Base-by-base conservation (phyloP, 192 early-diverging fungal genomes). In the Obelidium mucronatum region DNA sequence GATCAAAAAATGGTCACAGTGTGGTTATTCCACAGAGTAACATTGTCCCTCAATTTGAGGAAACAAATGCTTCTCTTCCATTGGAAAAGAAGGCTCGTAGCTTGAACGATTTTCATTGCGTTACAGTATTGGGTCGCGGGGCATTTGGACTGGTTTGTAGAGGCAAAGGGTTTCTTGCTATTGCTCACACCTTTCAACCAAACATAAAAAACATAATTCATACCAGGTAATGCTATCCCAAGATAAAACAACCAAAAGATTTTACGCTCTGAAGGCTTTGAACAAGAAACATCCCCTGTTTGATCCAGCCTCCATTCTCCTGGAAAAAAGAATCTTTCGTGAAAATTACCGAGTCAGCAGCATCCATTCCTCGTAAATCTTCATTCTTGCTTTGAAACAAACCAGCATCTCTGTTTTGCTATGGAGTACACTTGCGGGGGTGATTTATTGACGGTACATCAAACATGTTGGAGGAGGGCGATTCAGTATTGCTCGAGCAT, bases 391-490 rank as follows among this genome's bases (percentile, higher is more conserved):
- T 97, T 97, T 89, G 94, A 98, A 80, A 94, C 93, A 1, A 89
- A 92, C 44, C 90, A 89, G 48, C 90, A 96, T 63, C 87, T 99
- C 33, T 99, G 95, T 82, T 98, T 99, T 82, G 96, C 97, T 4
- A 98, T 97, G 94, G 97, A 99, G 74, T 99, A 97, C 80, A 94
- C 97, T 44, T 90, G 90, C 34, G 97, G 97, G 68, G 97, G 97
- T 55, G 97, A 99, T 80, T 81, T 99, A 83, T 97, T 99, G 96
- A 92, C 97, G 77, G 95, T 99, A 64, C 95, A 97, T 80, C 89
- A 92, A 65, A 82, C 17, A 82, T 82, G 51, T 98, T 98, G 78
- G 88, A 90, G 63, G 93, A 97, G 86, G 83, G 88, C n/a, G n/a
- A n/a, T n/a, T n/a, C n/a, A n/a, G n/a, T n/a, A n/a, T n/a, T n/a